Evolutionary conservation across 495 filamentous ascomycete genomes (phyloP).

Genomic region (Cenococcum geophilum): DNA sequence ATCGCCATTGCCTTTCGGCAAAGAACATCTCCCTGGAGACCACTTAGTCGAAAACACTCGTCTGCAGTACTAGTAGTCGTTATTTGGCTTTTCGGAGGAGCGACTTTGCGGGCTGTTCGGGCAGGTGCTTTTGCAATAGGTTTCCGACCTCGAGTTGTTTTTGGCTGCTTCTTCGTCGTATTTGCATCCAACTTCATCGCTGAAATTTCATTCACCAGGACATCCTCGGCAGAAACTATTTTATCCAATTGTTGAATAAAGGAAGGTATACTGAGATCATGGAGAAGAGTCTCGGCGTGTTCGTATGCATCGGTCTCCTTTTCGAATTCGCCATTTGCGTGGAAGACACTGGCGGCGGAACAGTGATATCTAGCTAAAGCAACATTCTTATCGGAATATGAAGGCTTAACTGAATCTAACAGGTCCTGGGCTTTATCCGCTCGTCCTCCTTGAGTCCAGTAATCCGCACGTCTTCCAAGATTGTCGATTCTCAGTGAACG

Average conservation of each 20-base stretch:
- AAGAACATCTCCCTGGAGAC: slow-evolving; percentile 18
- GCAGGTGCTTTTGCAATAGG: slow-evolving; percentile 5
- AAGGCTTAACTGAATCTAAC: slow-evolving; percentile 2
- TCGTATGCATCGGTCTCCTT: slow-evolving; percentile 37
- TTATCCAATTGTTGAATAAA: slow-evolving; percentile 16
- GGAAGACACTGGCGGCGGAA: slow-evolving; percentile 12
- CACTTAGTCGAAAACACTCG: slow-evolving; percentile 14
- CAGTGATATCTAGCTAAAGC: slow-evolving; percentile 11
- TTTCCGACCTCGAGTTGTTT: slow-evolving; percentile 12
- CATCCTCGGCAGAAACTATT: slow-evolving; percentile 3
- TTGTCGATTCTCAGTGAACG: slow-evolving; percentile 51
- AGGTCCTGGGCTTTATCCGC: slow-evolving; percentile 50
- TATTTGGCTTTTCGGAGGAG: not conserved
- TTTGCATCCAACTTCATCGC: slow-evolving; percentile 5
- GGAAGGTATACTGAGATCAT: slow-evolving; percentile 5
- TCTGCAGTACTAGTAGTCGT: slow-evolving; percentile 9
- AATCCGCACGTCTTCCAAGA: slow-evolving; percentile 54
- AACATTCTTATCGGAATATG: slow-evolving; percentile 9
- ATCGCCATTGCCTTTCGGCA: slow-evolving; percentile 50
- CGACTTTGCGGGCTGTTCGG: slow-evolving; percentile 9
- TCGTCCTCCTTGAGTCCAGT: slow-evolving; percentile 59
- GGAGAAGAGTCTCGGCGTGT: slow-evolving; percentile 23
- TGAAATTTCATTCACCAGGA: slow-evolving; percentile 11
- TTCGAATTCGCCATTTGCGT: slow-evolving; percentile 16
- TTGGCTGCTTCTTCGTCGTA: not conserved